phyloP scores from a whole-genome alignment of 495 filamentous ascomycete species.

The Daldinia bambusicola region DNA sequence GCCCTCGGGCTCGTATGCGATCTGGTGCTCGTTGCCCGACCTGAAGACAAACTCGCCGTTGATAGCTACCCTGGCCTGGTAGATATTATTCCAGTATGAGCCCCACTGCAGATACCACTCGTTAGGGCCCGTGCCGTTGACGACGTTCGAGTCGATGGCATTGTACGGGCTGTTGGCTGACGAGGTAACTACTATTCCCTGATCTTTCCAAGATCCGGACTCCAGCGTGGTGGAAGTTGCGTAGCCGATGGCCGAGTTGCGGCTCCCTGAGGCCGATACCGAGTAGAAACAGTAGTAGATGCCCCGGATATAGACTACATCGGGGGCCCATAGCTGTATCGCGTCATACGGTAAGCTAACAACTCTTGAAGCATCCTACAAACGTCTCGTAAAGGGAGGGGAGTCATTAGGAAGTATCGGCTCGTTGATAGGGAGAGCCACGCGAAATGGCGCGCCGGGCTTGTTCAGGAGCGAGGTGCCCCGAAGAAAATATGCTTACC shows the following conservation, averaged over 20 bases:
- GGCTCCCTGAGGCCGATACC: constrained; percentile 67
- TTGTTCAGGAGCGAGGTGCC: no score
- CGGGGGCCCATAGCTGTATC: constrained; percentile 64
- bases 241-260: constrained; percentile 67
- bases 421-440: no score
- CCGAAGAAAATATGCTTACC: constrained; percentile 53
- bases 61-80: constrained; percentile 62
- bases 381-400: no score
- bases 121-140: constrained; percentile 51
- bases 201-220: constrained; percentile 63
- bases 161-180: constrained; percentile 61
- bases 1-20: constrained; percentile 63
- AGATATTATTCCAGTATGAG: constrained; percentile 71
- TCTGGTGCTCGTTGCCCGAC: constrained; percentile 53
- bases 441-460: no score
- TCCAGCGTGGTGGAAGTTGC: constrained; percentile 69
- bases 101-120: constrained; percentile 68
- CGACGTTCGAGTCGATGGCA: constrained; percentile 71
- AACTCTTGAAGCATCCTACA: constrained; percentile 5
- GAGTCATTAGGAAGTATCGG: constrained; percentile 13
- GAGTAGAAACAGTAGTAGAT: constrained; percentile 63
- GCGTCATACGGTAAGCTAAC: background rate
- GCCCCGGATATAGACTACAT: constrained; percentile 63
- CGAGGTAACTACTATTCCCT: constrained; percentile 54
- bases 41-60: constrained; percentile 49